These are phyloP conservation scores for Auricularia cornea DNA, from an alignment of 768 basidiomycete species.

Conservation along the genomic window DNA sequence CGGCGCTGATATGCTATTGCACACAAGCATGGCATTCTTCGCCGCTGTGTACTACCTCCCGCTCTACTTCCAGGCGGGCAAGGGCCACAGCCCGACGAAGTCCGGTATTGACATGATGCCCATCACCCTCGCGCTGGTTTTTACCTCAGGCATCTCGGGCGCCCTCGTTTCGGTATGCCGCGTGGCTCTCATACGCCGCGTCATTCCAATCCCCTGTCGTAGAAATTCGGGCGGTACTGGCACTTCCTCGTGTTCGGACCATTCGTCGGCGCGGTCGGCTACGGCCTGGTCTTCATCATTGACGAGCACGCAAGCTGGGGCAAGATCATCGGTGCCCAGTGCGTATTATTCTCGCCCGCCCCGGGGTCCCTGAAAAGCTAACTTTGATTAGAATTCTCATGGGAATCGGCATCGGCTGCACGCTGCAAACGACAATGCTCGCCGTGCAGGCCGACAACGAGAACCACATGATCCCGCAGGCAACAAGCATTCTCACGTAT, in stretches of 20 bases:
- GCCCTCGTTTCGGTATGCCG: constrained; percentile 11
- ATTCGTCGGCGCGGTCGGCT: constrained; percentile 15
- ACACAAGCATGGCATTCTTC: constrained; percentile 4
- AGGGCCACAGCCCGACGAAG: constrained; percentile 27
- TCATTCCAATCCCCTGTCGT: neutral
- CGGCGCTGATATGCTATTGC: neutral
- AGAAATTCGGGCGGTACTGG: neutral
- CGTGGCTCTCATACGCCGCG: no score
- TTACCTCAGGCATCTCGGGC: constrained; percentile 22
- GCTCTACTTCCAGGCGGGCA: constrained; percentile 24
- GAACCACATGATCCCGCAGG: constrained; percentile 15
- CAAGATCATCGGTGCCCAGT: constrained; percentile 31
- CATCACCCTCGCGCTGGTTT: constrained; percentile 26
- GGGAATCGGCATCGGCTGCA: constrained; percentile 30
- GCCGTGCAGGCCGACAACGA: constrained; percentile 18
- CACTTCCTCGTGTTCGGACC: neutral
- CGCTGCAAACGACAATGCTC: constrained; percentile 25
- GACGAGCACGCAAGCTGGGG: constrained; percentile 15
- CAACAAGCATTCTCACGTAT: constrained; percentile 15
- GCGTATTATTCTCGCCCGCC: constrained; percentile 19
- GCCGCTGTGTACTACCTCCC: constrained; percentile 11
- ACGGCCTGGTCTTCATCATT: constrained; percentile 31
- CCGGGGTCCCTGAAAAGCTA: no score
- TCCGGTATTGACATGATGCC: constrained; percentile 34
- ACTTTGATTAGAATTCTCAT: constrained; percentile 15